These are phyloP conservation scores for Thraustotheca clavata DNA, from an alignment of 352 stramenopile genomes.

Conservation along the genomic window DNA sequence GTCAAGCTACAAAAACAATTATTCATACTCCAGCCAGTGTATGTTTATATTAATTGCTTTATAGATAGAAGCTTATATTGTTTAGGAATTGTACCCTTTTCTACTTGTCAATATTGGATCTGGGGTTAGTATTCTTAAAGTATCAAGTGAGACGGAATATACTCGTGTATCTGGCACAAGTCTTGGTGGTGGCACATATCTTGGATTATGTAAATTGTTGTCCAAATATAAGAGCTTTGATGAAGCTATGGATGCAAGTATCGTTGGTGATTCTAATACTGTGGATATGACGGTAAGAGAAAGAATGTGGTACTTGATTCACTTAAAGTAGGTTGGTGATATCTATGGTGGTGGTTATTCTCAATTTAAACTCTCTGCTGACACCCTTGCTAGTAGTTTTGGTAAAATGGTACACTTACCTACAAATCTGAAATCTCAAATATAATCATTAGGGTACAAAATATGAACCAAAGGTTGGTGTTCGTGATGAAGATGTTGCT, in stretches of 20 bases:
- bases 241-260: slow-evolving; percentile 65
- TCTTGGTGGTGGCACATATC: slow-evolving; percentile 97
- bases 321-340: slow-evolving; percentile 92
- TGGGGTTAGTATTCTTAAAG: slow-evolving; percentile 94
- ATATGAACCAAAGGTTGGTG: slow-evolving; percentile 22
- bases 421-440: not conserved
- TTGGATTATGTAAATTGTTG: slow-evolving; percentile 91
- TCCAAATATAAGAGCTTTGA: slow-evolving; percentile 79
- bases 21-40: slow-evolving; percentile 41
- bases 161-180: slow-evolving; percentile 95
- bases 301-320: no score
- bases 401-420: slow-evolving; percentile 84
- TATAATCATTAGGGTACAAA: slow-evolving; percentile 11
- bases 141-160: slow-evolving; percentile 84
- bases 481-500: slow-evolving; percentile 91
- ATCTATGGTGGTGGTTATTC: slow-evolving; percentile 95
- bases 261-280: slow-evolving; percentile 51
- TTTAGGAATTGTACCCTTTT: slow-evolving; percentile 86
- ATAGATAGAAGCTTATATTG: not conserved
- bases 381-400: slow-evolving; percentile 94
- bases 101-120: slow-evolving; percentile 97
- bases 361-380: slow-evolving; percentile 77
- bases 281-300: slow-evolving; percentile 89
- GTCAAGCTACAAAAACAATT: slow-evolving; percentile 49
- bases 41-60: not conserved